phyloP scores from a whole-genome alignment of 129 eudicot genomes.

The Silybum marianum region DNA sequence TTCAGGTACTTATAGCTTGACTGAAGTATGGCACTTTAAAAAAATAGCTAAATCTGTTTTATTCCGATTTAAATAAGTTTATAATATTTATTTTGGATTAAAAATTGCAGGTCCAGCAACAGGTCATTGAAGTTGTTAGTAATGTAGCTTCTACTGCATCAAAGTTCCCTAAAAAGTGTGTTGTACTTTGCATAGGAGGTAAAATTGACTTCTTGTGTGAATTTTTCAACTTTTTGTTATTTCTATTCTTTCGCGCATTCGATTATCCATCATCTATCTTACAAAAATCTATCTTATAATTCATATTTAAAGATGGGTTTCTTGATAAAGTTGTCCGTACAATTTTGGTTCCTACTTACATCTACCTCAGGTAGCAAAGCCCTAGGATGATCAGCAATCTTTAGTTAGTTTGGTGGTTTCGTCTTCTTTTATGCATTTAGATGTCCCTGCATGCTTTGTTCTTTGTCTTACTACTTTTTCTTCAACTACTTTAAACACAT shows the following conservation, averaged over 20 bases:
- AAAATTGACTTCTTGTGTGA: neutral
- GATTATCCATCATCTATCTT: neutral
- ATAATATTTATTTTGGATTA: neutral
- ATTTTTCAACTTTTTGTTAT: neutral
- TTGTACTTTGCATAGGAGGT: constrained; percentile 93
- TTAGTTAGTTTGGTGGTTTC: neutral
- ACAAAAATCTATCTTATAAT: neutral
- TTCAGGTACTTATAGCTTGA: constrained; percentile 52
- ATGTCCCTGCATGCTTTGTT: neutral
- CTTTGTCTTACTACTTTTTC: neutral
- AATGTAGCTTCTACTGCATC: constrained; percentile 81
- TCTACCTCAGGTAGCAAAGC: neutral
- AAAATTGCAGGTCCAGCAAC: constrained; percentile 93
- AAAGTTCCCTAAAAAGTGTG: constrained; percentile 92
- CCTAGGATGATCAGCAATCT: neutral
- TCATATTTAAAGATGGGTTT: neutral
- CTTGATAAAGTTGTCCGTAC: neutral
- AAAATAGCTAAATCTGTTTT: too few species aligned
- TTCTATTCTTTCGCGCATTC: neutral
- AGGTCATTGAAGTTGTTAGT: constrained; percentile 77
- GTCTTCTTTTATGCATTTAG: neutral
- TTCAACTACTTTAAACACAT: too few species aligned
- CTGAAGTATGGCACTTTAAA: neutral
- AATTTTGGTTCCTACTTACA: neutral
- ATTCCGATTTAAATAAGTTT: neutral